A percentile compares a stretch with the other conserved stretches of the same genome.
These are phyloP conservation scores for Monosporascus sp. DNA, from an alignment of 2,329 filamentous ascomycete species.

Conservation along the genomic window DNA sequence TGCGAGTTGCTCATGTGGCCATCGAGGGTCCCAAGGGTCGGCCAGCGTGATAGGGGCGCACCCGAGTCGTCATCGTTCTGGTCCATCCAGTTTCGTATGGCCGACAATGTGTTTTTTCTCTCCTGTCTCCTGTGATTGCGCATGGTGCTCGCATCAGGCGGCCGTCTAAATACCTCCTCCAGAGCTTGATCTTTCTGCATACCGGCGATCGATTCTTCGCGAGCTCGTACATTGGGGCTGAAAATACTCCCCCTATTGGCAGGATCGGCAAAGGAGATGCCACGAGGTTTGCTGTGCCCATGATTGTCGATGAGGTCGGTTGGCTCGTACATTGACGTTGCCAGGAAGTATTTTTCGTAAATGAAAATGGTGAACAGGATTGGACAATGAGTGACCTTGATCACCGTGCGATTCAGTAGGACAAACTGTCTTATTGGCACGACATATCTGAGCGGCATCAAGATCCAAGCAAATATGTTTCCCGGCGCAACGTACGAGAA, in stretches of 20 bases:
- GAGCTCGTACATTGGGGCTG: conserved; percentile 65
- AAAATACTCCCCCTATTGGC: conserved; percentile 59
- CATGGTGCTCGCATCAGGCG: conserved; percentile 60
- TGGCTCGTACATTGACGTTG: conserved; percentile 71
- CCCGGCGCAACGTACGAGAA: conserved; percentile 92
- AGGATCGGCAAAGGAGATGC: conserved; percentile 55
- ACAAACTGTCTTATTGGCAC: conserved; percentile 80
- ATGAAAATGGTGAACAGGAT: conserved; percentile 80
- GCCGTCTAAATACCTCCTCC: conserved; percentile 82
- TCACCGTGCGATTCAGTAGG: conserved; percentile 80
- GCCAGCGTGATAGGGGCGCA: conserved; percentile 43
- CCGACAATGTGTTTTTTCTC: conserved; percentile 69
- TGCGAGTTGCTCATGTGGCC: conserved; percentile 43
- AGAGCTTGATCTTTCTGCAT: conserved; percentile 86
- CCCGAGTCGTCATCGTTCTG: conserved; percentile 50
- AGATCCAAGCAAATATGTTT: conserved; percentile 85
- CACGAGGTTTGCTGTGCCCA: conserved; percentile 43
- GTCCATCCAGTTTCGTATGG: conserved; percentile 90
- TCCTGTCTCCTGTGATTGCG: conserved; percentile 58
- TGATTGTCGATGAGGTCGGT: conserved; percentile 79
- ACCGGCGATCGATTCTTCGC: conserved; percentile 83
- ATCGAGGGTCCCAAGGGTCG: conserved; percentile 44
- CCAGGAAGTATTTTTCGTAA: conserved; percentile 79
- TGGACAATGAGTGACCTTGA: conserved; percentile 87
- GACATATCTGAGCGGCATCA: conserved; percentile 76